Evolutionary conservation across 2,329 filamentous ascomycete genomes (phyloP).

Genomic region (Claviceps paspali): DNA sequence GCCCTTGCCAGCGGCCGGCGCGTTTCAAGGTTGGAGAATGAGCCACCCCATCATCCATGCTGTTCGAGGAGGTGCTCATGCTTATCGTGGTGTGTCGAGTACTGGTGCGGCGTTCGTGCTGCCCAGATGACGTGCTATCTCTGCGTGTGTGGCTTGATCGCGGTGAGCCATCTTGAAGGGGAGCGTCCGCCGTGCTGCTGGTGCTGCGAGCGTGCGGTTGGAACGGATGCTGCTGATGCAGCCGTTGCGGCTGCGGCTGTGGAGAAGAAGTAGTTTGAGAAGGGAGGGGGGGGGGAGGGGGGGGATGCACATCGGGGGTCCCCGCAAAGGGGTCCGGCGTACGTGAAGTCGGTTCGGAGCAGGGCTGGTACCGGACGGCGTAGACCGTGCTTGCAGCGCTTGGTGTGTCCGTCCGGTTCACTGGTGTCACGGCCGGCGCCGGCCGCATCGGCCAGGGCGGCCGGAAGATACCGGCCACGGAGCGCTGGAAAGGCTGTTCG

Average conservation of each 20-base stretch:
- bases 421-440: slow-evolving; percentile 36
- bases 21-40: slow-evolving; percentile 12
- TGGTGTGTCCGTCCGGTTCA: slow-evolving; percentile 46
- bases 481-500: slow-evolving; percentile 14
- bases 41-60: slow-evolving; percentile 14
- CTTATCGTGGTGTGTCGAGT: slow-evolving; percentile 8
- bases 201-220: background rate
- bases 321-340: slow-evolving; percentile 26
- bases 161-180: slow-evolving; percentile 20
- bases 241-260: slow-evolving; percentile 2
- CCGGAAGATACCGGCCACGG: slow-evolving; percentile 24
- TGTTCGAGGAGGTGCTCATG: slow-evolving; percentile 6
- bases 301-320: slow-evolving; percentile 21
- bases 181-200: slow-evolving; percentile 12
- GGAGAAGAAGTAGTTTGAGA: slow-evolving; percentile 1
- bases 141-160: slow-evolving; percentile 12
- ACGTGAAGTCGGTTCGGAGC: slow-evolving; percentile 34
- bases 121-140: slow-evolving; percentile 12
- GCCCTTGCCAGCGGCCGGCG: slow-evolving; percentile 12
- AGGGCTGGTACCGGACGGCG: slow-evolving; percentile 43
- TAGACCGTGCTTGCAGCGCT: slow-evolving; percentile 51
- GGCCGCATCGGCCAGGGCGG: slow-evolving; percentile 44
- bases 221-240: background rate
- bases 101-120: slow-evolving; percentile 5
- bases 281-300: slow-evolving; percentile 4